Evolutionary conservation across 2,329 filamentous ascomycete species (phyloP), one percentile per base, ranked within the genome.

Genomic region (Curvularia verruculosa): DNA sequence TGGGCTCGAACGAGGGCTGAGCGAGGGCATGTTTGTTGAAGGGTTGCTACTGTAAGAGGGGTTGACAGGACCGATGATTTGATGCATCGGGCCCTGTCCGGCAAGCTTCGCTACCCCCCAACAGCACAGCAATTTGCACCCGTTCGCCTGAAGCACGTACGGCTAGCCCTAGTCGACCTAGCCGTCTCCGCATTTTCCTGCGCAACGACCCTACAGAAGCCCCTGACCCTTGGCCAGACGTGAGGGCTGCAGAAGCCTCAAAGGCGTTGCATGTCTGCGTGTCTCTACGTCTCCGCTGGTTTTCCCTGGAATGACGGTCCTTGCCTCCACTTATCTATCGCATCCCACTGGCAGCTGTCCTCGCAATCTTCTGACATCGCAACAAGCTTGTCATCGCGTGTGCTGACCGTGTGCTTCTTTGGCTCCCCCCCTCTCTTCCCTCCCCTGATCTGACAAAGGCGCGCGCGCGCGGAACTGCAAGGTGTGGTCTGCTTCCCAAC

Each of bases 171-270:
- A 70, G 65, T 74, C 63, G 70, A 72, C 59, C 65, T 75, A 70
- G 73, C 66, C 68, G 69, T 76, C 74, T 75, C 74, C 74, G 74
- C 74, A 75, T 76, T 76, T 68, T 63, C 59, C 71, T 72, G 70
- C 72, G 69, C 71, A 72, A 73, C 70, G 72, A 70, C 72, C 72
- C 70, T 70, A 67, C 56, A 70, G 64, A 54, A 74, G 70, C 74
- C 74, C 74, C 73, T 75, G 71, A 75, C 68, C 72, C 71, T 74
- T 73, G 71, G 69, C 66, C 60, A 67, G 67, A 70, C 68, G 69
- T 72, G 69, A 65, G 66, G 71, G 68, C 61, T 72, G 72, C 72
- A 73, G 70, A 76, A 75, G 71, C 74, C 72, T 75, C 74, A 76
- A 75, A 76, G 72, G 72, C 71, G 72, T 75, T 73, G 69, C 58